These are phyloP conservation scores for Trichophyton benhamiae DNA, from an alignment of 2,329 filamentous ascomycete species.

Conservation along the genomic window DNA sequence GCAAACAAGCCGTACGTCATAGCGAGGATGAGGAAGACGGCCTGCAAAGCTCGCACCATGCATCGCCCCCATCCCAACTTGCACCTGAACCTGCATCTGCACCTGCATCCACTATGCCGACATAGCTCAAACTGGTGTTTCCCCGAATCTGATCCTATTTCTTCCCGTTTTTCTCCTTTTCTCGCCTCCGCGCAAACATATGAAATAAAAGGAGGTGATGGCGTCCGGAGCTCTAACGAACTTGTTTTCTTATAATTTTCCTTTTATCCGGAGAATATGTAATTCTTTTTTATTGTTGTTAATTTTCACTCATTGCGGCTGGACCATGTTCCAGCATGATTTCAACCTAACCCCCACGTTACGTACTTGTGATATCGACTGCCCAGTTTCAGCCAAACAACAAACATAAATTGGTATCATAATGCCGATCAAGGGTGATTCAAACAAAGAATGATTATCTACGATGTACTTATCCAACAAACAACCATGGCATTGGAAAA, in stretches of 20 bases:
- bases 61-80: constrained; percentile 1
- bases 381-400: not conserved
- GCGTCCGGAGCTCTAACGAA: not conserved
- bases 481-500: not conserved
- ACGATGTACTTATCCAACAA: not conserved
- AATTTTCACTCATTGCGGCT: not conserved
- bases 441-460: not conserved
- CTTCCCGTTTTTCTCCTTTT: not conserved
- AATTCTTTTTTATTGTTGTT: not conserved
- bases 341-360: not conserved
- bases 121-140: not conserved
- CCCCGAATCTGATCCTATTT: not conserved
- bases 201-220: not conserved
- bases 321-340: not conserved
- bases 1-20: not conserved
- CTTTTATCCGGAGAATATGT: not conserved
- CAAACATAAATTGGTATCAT: not conserved
- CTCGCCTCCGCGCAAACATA: not conserved
- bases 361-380: not conserved
- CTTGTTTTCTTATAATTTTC: not conserved
- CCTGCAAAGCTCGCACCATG: not conserved
- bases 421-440: not conserved
- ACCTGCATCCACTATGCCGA: not conserved
- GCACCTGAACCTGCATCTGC: not conserved
- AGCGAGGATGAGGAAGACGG: not conserved